Conservation (phyloP, 1,284 basidiomycete genomes). For the Cryptococcus sp. region DNA sequence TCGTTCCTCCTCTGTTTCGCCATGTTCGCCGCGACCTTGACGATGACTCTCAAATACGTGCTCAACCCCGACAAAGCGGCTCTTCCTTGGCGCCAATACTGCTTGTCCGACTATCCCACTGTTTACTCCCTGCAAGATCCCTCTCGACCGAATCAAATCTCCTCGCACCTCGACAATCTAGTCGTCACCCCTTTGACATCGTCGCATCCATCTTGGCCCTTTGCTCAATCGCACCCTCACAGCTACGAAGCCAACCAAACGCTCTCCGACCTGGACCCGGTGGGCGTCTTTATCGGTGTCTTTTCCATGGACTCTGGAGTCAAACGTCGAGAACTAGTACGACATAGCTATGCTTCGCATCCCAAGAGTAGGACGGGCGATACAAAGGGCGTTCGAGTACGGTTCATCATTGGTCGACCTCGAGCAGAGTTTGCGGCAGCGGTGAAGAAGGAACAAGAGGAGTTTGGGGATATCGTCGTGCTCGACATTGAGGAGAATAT, state of each 20-base stretch:
- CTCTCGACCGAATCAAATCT: slow-evolving; percentile 4
- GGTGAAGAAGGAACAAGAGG: slow-evolving; percentile 88
- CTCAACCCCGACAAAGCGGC: slow-evolving; percentile 94
- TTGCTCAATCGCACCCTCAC: slow-evolving; percentile 19
- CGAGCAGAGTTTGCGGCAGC: slow-evolving; percentile 69
- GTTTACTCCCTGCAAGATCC: slow-evolving; percentile 37
- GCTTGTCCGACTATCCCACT: slow-evolving; percentile 55
- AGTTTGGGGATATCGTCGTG: slow-evolving; percentile 57
- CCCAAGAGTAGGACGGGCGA: slow-evolving; percentile 68
- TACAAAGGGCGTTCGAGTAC: slow-evolving; percentile 78
- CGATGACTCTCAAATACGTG: slow-evolving; percentile 76
- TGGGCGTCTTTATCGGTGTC: slow-evolving; percentile 82
- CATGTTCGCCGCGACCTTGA: slow-evolving; percentile 53
- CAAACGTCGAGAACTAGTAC: slow-evolving; percentile 81
- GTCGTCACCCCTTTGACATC: slow-evolving; percentile 28
- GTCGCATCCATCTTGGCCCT: slow-evolving; percentile 44
- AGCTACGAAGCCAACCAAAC: slow-evolving; percentile 18
- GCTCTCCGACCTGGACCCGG: slow-evolving; percentile 73
- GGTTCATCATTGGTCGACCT: slow-evolving; percentile 87
- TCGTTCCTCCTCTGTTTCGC: slow-evolving; percentile 64
- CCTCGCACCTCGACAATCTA: slow-evolving; percentile 10
- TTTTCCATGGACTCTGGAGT: slow-evolving; percentile 82
- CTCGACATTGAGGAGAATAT: slow-evolving; percentile 52
- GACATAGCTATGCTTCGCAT: slow-evolving; percentile 85
- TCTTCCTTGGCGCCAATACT: slow-evolving; percentile 89